Evolutionary conservation across 2,329 filamentous ascomycete species (phyloP).

Genomic region (Geosmithia flava): DNA sequence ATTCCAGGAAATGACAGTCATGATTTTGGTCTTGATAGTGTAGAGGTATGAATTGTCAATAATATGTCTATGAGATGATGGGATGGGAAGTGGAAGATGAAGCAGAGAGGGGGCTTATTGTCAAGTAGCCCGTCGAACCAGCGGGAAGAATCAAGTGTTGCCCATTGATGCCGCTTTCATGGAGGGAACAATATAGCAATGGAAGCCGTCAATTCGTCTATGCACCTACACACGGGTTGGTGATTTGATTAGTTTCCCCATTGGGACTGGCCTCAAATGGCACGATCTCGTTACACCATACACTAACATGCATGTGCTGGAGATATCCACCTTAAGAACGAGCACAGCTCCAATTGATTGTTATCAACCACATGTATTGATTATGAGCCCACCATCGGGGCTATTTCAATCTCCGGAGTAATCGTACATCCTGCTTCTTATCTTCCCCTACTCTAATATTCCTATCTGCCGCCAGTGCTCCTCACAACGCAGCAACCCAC

Average conservation of each 20-base stretch:
- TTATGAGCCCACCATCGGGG: too few relatives aligned
- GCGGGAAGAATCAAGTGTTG: neutral
- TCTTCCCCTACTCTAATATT: conserved; percentile 2
- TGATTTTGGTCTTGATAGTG: neutral
- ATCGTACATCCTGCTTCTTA: neutral
- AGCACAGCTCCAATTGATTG: neutral
- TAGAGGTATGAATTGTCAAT: too few relatives aligned
- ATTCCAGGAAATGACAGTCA: conserved; percentile 1
- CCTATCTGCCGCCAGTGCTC: conserved; percentile 16
- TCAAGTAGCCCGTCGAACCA: too few relatives aligned
- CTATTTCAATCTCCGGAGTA: too few relatives aligned
- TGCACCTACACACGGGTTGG: neutral
- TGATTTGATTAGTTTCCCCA: neutral
- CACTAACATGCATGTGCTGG: neutral
- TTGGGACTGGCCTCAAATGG: neutral
- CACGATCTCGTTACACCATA: neutral
- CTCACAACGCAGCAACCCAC: conserved; percentile 16
- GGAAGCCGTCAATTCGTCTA: neutral
- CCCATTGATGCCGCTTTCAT: neutral
- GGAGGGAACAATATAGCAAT: neutral
- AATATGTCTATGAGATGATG: too few relatives aligned
- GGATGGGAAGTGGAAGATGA: neutral
- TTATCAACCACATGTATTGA: neutral
- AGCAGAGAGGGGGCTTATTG: neutral
- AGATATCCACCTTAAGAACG: neutral